Base-by-base conservation (phyloP, 2,329 filamentous ascomycete genomes). In the Aspergillus caelatus region DNA sequence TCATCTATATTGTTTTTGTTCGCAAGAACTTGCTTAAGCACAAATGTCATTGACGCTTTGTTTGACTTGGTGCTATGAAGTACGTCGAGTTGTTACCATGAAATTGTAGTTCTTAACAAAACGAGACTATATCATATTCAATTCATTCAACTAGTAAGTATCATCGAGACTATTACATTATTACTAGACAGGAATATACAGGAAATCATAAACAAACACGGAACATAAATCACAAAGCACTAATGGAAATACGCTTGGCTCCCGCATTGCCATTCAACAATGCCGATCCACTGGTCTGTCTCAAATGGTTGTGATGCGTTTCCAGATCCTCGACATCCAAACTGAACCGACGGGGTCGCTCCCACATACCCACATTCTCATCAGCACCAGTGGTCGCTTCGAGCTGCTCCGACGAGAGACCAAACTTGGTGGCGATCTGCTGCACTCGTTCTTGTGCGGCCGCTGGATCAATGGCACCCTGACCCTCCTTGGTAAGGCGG, bases 301-400 rank as follows among this genome's bases (percentile, higher is more conserved):
- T 69, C 41, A 76, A 57, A 62, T 75, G 72, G 53, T 76, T 76
- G 19, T 68, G 68, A 62, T 76, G 74, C 54, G 60, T 59, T 55
- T 66, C 66, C 4, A 67, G 62, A 32, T 75, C 74, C 23, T 73
- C 71, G 36, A 76, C 68, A 60, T 76, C 74, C 58, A 76, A 64
- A 52, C 73, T 76, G 41, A 76, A 76, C 23, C 74, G 71, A 39
- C 74, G 65, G 7, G 74, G 74, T 39, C 68, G 71, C 39, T 74
- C 70, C 74, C 74, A 76, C 62, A 76, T 65, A 11, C 74, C 74
- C 30, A 74, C 67, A 3, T 68, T 67, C 1, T 72, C 72, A 61
- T 76, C 63, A 0, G 66, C 58, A 28, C 62, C 65, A 1, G 69
- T 61, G 9, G 65, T 65, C 7, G 64, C 66, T 62, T 72, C 54